A percentile compares a stretch with the other conserved stretches of the same genome.
phyloP scores from a whole-genome alignment of 768 basidiomycete genomes.

The Amanita rubescens region DNA sequence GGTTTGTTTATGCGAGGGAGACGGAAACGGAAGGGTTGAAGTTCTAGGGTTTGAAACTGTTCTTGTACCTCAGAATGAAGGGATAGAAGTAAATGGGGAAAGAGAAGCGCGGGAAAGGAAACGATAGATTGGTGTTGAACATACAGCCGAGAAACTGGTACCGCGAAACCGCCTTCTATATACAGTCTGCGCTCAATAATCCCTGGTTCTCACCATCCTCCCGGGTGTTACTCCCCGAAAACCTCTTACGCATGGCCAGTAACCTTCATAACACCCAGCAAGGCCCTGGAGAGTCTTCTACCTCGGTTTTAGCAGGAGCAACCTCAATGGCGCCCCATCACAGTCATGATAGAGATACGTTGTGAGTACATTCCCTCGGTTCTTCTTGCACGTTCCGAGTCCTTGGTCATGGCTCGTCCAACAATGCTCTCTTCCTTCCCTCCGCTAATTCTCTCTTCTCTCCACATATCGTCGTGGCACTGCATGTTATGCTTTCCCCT shows the following conservation, averaged over 20 bases:
- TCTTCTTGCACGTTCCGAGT: slow-evolving; percentile 20
- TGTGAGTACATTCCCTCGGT: slow-evolving; percentile 26
- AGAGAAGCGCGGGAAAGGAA: slow-evolving; percentile 8
- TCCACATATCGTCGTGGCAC: not conserved
- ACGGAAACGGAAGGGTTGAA: too few relatives aligned
- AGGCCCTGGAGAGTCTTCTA: slow-evolving; percentile 2
- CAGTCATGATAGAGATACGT: slow-evolving; percentile 29
- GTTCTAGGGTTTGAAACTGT: too few relatives aligned
- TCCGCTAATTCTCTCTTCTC: not conserved
- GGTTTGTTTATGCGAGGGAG: too few relatives aligned
- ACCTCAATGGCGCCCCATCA: slow-evolving; percentile 19
- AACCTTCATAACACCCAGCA: slow-evolving; percentile 4
- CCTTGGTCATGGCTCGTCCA: slow-evolving; percentile 24
- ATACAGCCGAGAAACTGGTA: slow-evolving; percentile 7
- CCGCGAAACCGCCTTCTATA: slow-evolving; percentile 3
- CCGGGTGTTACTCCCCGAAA: not conserved
- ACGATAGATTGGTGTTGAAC: slow-evolving; percentile 6
- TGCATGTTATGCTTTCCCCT: not conserved
- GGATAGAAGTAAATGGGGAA: too few relatives aligned
- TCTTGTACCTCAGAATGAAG: too few relatives aligned
- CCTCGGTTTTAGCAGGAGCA: not conserved
- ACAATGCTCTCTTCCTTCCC: not conserved
- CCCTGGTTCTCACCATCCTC: slow-evolving; percentile 5
- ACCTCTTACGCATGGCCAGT: slow-evolving; percentile 3
- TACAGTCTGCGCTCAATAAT: not conserved